A percentile compares a stretch with the other conserved stretches of the same genome.
Conservation (phyloP, 2,329 filamentous ascomycete species). For the Aspergillus neoniger region DNA sequence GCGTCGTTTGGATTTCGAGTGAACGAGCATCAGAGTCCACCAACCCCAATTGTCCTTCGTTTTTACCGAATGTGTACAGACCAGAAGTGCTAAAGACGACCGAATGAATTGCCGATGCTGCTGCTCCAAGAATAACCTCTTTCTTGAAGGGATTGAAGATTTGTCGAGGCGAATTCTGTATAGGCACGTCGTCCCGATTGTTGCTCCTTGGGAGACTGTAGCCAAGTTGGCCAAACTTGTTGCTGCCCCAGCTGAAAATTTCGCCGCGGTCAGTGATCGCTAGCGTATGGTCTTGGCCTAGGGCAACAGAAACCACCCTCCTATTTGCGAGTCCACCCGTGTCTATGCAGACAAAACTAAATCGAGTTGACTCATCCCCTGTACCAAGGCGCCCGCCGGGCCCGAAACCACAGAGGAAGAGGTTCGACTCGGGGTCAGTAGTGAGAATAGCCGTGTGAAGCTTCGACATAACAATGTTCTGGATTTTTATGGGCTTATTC, state of each 20-base stretch:
- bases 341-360: conserved; percentile 80
- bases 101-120: conserved; percentile 88
- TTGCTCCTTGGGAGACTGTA: conserved; percentile 68
- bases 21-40: conserved; percentile 95
- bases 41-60: conserved; percentile 87
- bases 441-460: conserved; percentile 88
- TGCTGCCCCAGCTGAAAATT: conserved; percentile 92
- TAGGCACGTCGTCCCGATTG: conserved; percentile 76
- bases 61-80: conserved; percentile 92
- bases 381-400: conserved; percentile 85
- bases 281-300: conserved; percentile 90
- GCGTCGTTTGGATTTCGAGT: conserved; percentile 76
- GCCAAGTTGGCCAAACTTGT: conserved; percentile 80
- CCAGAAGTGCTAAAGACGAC: conserved; percentile 80
- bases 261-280: conserved; percentile 85
- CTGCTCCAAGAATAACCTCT: conserved; percentile 76
- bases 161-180: conserved; percentile 78
- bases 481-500: conserved; percentile 71
- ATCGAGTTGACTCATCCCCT: conserved; percentile 86
- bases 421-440: conserved; percentile 80
- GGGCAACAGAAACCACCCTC: conserved; percentile 72
- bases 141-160: conserved; percentile 91
- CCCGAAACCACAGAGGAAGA: conserved; percentile 91
- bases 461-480: conserved; percentile 85
- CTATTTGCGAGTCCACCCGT: conserved; percentile 71